Conservation (phyloP, 108 stramenopile genomes). For the Cylindrotheca closterium region DNA sequence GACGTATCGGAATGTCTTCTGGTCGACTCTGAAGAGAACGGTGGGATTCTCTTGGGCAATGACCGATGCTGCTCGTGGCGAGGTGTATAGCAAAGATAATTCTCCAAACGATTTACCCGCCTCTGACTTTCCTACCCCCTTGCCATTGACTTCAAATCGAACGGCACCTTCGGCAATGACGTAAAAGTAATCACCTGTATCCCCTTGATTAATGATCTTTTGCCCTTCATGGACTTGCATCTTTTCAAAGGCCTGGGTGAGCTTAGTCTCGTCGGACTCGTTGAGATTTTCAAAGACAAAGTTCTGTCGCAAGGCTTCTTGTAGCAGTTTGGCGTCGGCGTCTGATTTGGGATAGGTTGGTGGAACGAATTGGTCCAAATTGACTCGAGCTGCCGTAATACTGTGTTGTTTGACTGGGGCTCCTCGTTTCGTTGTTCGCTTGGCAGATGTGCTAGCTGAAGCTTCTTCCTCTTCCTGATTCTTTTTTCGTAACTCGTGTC, state of each 20-base stretch:
- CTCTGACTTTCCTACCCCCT: slow-evolving; percentile 44
- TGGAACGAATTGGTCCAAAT: slow-evolving; percentile 1
- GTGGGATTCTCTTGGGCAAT: slow-evolving; percentile 26
- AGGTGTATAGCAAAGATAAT: slow-evolving; percentile 87
- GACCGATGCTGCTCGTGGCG: slow-evolving; percentile 87
- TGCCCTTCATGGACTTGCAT: slow-evolving; percentile 29
- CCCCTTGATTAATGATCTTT: slow-evolving; percentile 57
- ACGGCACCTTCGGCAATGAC: slow-evolving; percentile 59
- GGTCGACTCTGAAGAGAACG: slow-evolving; percentile 36
- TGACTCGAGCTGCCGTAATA: not conserved
- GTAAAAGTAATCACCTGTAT: slow-evolving; percentile 73
- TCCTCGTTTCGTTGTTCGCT: not conserved
- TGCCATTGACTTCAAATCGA: slow-evolving; percentile 50
- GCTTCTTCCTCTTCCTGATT: too few relatives aligned
- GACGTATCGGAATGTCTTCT: slow-evolving; percentile 37
- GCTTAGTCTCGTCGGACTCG: slow-evolving; percentile 31
- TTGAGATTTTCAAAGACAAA: slow-evolving; percentile 69
- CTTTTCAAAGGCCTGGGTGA: slow-evolving; percentile 57
- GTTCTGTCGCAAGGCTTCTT: slow-evolving; percentile 51
- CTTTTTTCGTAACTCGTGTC: not conserved
- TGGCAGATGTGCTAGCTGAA: too few relatives aligned
- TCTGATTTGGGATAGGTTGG: slow-evolving; percentile 54
- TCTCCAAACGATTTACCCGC: slow-evolving; percentile 83
- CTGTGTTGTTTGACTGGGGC: not conserved
- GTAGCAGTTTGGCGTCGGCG: slow-evolving; percentile 53